These are phyloP conservation scores for Tetrastigma voinierianum DNA, from an alignment of 164 flowering plant genomes.

Conservation along the genomic window DNA sequence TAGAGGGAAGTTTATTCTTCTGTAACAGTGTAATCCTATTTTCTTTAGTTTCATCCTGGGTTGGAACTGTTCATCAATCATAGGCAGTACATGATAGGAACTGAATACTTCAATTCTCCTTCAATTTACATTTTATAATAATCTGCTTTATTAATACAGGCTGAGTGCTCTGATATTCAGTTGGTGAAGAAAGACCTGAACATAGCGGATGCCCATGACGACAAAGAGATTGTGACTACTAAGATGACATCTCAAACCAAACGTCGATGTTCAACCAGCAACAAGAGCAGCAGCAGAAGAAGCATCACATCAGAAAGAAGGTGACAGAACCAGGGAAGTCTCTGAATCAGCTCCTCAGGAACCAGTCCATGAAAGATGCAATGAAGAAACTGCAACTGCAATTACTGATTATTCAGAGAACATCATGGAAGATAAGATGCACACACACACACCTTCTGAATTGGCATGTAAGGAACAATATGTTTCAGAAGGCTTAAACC, in stretches of 20 bases:
- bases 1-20: background rate
- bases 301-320: slow-evolving; percentile 9
- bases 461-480: background rate
- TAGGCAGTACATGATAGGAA: background rate
- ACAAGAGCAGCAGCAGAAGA: slow-evolving; percentile 17
- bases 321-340: slow-evolving; percentile 8
- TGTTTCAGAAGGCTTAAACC: slow-evolving; percentile 8
- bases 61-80: background rate
- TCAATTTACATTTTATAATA: background rate
- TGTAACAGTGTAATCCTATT: background rate
- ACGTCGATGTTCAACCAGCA: slow-evolving; percentile 5
- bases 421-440: slow-evolving; percentile 17
- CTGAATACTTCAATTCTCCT: background rate
- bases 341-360: slow-evolving; percentile 12
- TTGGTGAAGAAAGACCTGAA: slow-evolving; percentile 9
- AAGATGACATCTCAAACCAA: slow-evolving; percentile 10
- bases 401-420: slow-evolving; percentile 11
- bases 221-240: slow-evolving; percentile 8
- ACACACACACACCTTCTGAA: background rate
- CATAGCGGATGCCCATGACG: slow-evolving; percentile 7
- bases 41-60: background rate
- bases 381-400: slow-evolving; percentile 7
- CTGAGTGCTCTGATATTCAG: slow-evolving; percentile 13
- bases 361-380: slow-evolving; percentile 4
- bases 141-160: background rate